A percentile compares a stretch with the other conserved stretches of the same genome.
Conservation (phyloP, 129 eudicot species). For the Sambucus nigra region DNA sequence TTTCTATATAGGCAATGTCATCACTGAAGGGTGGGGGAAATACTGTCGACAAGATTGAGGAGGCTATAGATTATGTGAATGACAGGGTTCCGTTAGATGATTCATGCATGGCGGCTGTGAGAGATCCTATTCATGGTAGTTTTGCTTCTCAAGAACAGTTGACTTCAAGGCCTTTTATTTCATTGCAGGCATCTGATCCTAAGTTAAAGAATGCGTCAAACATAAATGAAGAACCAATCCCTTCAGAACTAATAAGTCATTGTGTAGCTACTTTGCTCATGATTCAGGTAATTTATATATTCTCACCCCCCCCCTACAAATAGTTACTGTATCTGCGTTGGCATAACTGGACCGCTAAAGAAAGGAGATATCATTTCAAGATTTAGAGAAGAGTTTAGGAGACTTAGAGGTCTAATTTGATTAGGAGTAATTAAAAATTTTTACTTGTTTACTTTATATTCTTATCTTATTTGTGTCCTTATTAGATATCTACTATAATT, state of each 20-base stretch:
- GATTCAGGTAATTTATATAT: slow-evolving; percentile 63
- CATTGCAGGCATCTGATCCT: slow-evolving; percentile 34
- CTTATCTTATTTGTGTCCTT: too few species aligned
- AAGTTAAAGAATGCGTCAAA: slow-evolving; percentile 24
- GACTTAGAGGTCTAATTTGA: too few species aligned
- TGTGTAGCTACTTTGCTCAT: slow-evolving; percentile 80
- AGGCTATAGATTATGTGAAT: slow-evolving; percentile 64
- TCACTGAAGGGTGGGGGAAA: slow-evolving; percentile 39
- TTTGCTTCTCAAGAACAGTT: slow-evolving; percentile 15
- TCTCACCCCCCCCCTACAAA: neutral
- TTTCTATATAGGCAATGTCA: slow-evolving; percentile 45
- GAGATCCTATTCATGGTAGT: slow-evolving; percentile 12
- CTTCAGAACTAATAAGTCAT: slow-evolving; percentile 64
- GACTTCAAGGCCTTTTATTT: slow-evolving; percentile 8
- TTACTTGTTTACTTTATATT: too few species aligned
- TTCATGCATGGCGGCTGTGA: slow-evolving; percentile 23
- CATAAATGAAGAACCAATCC: slow-evolving; percentile 30
- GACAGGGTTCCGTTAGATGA: slow-evolving; percentile 44
- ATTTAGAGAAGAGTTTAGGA: too few species aligned
- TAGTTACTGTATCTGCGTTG: neutral
- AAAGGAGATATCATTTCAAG: too few species aligned
- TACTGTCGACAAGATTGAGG: slow-evolving; percentile 44
- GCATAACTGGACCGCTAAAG: slow-evolving; percentile 15
- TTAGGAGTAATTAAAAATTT: too few species aligned
- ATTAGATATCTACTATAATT: too few species aligned